phyloP scores from a whole-genome alignment of 192 early-diverging fungal species.

The Dissophora ornata region DNA sequence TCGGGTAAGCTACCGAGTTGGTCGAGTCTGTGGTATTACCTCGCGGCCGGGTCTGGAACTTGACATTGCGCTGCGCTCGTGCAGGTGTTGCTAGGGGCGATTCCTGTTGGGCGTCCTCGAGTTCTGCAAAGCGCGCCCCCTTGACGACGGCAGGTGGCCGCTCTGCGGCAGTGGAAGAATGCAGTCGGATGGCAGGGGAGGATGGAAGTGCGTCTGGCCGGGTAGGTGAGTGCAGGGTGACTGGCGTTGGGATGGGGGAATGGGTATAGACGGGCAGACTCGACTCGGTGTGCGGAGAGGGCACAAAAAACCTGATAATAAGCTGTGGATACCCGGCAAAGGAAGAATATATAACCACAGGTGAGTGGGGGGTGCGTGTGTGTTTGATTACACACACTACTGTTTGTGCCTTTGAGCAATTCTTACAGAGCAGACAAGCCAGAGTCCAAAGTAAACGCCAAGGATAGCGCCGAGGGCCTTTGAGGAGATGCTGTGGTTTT shows the following conservation, averaged over 20 bases:
- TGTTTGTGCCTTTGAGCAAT: no score
- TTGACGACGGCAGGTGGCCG: background rate
- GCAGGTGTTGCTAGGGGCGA: background rate
- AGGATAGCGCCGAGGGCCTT: conserved; percentile 25
- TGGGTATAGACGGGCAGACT: conserved; percentile 39
- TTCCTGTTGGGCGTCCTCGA: background rate
- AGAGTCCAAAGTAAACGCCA: conserved; percentile 34
- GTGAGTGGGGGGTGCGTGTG: no score
- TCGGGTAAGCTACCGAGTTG: conserved; percentile 34
- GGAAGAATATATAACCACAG: background rate
- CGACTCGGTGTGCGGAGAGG: conserved; percentile 34
- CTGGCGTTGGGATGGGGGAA: conserved; percentile 33
- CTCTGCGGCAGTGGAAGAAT: conserved; percentile 11
- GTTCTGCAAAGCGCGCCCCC: conserved; percentile 24
- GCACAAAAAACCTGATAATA: conserved; percentile 27
- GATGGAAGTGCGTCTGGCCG: conserved; percentile 24
- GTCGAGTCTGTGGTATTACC: conserved; percentile 44
- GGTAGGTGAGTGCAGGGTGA: conserved; percentile 23
- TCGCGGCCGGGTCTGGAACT: conserved; percentile 43
- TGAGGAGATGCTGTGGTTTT: conserved; percentile 28
- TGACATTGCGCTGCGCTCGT: conserved; percentile 19
- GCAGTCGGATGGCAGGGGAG: conserved; percentile 30
- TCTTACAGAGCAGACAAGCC: conserved; percentile 39
- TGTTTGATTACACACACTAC: no score
- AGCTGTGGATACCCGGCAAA: conserved; percentile 4